These are phyloP conservation scores for Penicillium sp. DNA, from an alignment of 2,329 filamentous ascomycete species.

Conservation along the genomic window DNA sequence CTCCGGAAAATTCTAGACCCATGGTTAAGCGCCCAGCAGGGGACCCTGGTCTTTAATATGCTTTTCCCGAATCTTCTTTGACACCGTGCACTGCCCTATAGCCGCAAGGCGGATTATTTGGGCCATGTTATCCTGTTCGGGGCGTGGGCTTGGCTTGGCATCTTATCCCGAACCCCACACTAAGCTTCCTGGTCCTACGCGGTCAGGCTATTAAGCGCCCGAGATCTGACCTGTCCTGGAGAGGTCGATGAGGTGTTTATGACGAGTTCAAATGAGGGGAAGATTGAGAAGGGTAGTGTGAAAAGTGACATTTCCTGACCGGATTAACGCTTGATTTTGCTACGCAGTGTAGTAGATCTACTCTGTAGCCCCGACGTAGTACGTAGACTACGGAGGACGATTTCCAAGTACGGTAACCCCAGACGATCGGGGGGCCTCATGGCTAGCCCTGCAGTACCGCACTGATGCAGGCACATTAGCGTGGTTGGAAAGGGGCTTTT, in stretches of 20 bases:
- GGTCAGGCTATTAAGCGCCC: conserved; percentile 1
- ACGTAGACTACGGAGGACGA: background rate
- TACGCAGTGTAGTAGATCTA: background rate
- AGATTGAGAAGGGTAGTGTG: background rate
- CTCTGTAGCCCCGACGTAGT: background rate
- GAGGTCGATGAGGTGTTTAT: background rate
- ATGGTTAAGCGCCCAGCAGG: conserved; percentile 25
- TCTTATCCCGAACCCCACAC: background rate
- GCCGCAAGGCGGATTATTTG: background rate
- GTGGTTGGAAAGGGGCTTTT: background rate
- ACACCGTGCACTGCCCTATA: background rate
- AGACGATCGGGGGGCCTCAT: background rate
- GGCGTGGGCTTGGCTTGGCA: background rate
- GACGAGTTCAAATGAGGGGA: background rate
- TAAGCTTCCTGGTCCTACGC: background rate
- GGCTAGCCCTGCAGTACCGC: background rate
- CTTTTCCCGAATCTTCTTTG: conserved; percentile 15
- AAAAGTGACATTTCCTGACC: too few relatives aligned
- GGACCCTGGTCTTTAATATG: background rate
- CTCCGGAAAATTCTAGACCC: conserved; percentile 23
- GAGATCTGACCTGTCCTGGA: background rate
- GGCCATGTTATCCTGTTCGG: background rate
- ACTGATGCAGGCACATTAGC: background rate
- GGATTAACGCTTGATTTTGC: too few relatives aligned
- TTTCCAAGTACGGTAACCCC: background rate